phyloP scores from a whole-genome alignment of 2,329 filamentous ascomycete species.

The Phialocephala sp. region DNA sequence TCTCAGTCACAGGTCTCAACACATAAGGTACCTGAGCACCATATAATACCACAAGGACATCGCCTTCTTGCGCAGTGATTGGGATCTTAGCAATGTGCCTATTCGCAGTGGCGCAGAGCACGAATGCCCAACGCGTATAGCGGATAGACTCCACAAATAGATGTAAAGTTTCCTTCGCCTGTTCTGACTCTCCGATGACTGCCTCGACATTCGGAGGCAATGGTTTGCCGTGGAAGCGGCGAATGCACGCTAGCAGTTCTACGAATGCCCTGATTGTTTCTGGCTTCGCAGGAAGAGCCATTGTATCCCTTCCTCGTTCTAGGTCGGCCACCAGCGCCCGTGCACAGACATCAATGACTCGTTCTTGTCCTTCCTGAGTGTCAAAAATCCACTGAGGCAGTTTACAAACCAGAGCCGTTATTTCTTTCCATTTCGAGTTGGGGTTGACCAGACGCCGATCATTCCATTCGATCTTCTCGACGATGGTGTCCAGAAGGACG shows the following conservation, averaged over 20 bases:
- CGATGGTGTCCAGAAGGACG: background rate
- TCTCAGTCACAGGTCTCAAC: background rate
- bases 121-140: background rate
- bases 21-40: constrained; percentile 2
- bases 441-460: background rate
- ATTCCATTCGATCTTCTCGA: background rate
- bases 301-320: background rate
- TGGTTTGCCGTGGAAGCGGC: background rate
- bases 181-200: background rate
- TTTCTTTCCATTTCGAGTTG: background rate
- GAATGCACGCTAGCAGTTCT: background rate
- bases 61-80: background rate
- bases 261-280: background rate
- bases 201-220: background rate
- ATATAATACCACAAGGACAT: background rate
- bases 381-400: constrained; percentile 9
- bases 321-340: background rate
- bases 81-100: background rate
- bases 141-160: background rate
- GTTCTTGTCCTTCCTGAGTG: background rate
- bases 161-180: background rate
- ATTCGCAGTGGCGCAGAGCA: background rate
- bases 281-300: background rate
- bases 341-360: background rate
- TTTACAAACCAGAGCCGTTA: background rate